Evolutionary conservation across 129 eudicot genomes (phyloP).

Genomic region (Artemisia tridentata): DNA sequence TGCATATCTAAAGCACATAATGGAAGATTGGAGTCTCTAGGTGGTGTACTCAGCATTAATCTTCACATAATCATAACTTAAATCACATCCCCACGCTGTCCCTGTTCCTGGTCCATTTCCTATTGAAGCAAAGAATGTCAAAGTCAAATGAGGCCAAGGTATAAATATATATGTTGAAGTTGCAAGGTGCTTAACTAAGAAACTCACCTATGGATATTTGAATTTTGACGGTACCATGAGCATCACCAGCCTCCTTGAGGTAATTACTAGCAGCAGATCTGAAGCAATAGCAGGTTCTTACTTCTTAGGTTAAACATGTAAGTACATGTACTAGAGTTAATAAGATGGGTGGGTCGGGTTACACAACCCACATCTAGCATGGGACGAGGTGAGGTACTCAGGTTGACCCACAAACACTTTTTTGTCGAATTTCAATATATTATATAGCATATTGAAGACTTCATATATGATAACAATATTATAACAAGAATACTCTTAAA

Average conservation of each 20-base stretch:
- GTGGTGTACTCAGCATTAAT: slow-evolving; percentile 89
- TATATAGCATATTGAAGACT: too few species aligned
- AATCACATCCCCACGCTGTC: slow-evolving; percentile 86
- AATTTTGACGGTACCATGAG: slow-evolving; percentile 87
- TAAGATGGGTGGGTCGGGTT: too few species aligned
- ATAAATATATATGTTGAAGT: not conserved
- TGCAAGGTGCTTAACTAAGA: slow-evolving; percentile 5
- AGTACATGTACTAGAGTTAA: too few species aligned
- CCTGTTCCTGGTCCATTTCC: slow-evolving; percentile 80
- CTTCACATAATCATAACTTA: slow-evolving; percentile 92
- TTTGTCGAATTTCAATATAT: too few species aligned
- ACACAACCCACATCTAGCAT: too few species aligned
- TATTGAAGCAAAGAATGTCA: slow-evolving; percentile 17
- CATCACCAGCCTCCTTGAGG: slow-evolving; percentile 72
- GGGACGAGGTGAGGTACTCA: too few species aligned
- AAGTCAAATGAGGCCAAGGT: not conserved
- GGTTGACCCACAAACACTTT: too few species aligned
- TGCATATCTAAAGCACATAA: not conserved
- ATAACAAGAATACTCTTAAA: too few species aligned
- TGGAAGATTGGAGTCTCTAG: slow-evolving; percentile 18
- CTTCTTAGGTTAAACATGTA: slow-evolving; percentile 16
- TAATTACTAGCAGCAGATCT: slow-evolving; percentile 85
- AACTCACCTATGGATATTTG: slow-evolving; percentile 71
- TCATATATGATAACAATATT: too few species aligned
- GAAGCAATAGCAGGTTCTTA: slow-evolving; percentile 25